Evolutionary conservation across 2,329 filamentous ascomycete genomes (phyloP).

Genomic region (Akanthomyces dipterigenus): DNA sequence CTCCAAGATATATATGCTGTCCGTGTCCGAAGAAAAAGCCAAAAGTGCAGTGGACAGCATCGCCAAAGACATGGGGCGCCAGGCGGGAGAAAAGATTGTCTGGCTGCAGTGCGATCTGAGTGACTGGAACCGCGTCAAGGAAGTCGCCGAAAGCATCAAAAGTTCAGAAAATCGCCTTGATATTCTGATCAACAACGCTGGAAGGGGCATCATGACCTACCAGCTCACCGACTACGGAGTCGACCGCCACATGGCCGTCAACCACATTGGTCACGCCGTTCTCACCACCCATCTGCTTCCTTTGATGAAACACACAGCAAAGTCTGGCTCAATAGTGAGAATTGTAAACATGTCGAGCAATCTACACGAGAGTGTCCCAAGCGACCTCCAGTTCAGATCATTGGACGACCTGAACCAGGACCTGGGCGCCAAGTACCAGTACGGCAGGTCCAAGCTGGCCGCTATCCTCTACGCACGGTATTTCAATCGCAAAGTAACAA

Average conservation of each 20-base stretch:
- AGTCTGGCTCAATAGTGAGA: not conserved
- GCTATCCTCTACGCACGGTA: not conserved
- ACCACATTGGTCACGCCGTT: not conserved
- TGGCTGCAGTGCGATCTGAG: not conserved
- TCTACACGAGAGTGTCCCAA: not conserved
- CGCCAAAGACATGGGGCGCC: not conserved
- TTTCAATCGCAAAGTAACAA: not conserved
- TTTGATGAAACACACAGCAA: not conserved
- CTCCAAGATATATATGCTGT: not conserved
- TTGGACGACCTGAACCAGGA: not conserved
- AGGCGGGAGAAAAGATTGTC: not conserved
- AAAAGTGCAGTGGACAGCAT: not conserved
- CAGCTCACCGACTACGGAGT: not conserved
- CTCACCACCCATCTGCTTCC: not conserved
- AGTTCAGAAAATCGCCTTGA: not conserved
- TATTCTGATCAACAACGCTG: not conserved
- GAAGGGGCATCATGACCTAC: not conserved
- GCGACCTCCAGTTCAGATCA: not conserved
- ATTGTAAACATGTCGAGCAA: not conserved
- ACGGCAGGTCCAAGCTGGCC: not conserved
- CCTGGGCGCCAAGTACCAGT: not conserved
- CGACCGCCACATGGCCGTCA: not conserved
- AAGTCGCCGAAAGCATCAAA: not conserved
- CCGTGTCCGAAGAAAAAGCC: not conserved
- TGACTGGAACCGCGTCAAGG: not conserved